Base-by-base conservation (phyloP, 257 asterid genomes). In the Linderniella brevidens region DNA sequence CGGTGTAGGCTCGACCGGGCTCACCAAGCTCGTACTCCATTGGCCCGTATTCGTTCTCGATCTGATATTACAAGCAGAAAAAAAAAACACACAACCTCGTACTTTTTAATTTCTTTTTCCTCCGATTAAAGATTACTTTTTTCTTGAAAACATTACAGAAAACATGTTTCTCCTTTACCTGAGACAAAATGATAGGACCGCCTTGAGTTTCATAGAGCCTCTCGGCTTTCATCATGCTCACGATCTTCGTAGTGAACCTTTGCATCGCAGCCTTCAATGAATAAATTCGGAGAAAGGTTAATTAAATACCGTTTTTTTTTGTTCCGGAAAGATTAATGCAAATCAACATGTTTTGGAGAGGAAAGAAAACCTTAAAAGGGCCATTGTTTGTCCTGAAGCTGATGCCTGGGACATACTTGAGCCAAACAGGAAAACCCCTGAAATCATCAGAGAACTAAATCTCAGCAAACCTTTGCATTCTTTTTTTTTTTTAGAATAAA, bases 21-120 rank as follows among this genome's bases (percentile, higher is more conserved):
- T 66, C 88, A 46, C 97, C 97, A 18, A 88, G 60, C 75, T 84
- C 95, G 35, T 77, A 76, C 51, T 88, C 97, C 80, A 88, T 65
- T 0, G 97, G 97, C 17, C 97, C 97, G 68, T 88, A 88, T 60
- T 88, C 97, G 48, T 88, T 88, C 72, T 88, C 97, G 69, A 88
- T 80, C 97, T 88, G 18, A 19, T 11, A 19, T 17, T 11, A 8
- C 11, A 46, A 4, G 12, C 32, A 25, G 32, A 25, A 6, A 25
- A 25, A 2, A 25, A 25, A n/a, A n/a, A n/a, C n/a, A n/a, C n/a
- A n/a, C n/a, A n/a, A n/a, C n/a, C n/a, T n/a, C n/a, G n/a, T n/a
- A n/a, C n/a, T n/a, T n/a, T n/a, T n/a, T n/a, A 4, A 7, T 45
- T 5, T 17, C 3, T 45, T 4, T 12, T 41, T 5, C 15, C 14